Evolutionary conservation across 371 early-diverging fungal genomes (phyloP), one percentile per base, ranked within the genome.

Genomic region (Funneliformis caledonium): DNA sequence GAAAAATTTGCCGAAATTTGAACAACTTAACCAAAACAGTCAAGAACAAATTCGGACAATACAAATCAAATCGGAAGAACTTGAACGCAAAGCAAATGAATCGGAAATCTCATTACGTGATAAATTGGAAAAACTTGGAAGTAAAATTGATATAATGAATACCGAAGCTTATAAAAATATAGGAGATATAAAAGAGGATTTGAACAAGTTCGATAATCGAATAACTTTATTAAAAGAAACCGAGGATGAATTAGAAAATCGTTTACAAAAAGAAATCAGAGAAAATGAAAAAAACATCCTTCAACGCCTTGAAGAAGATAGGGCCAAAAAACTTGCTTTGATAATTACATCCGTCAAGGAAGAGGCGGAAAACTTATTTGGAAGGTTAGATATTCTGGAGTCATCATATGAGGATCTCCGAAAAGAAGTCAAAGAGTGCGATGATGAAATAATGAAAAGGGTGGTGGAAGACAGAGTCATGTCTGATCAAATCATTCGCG

Each of bases 291-390:
- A 70, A 8, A 16, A 9, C 16, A 70, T 43, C 10, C 16, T 45
- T 22, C 43, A n/a, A 9, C 43, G 8, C n/a, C 70, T 70, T n/a
- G 43, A 42, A 70, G 70, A 70, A 47, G 70, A 70, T 22, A 70
- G 70, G 22, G 37, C 19, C 10, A 43, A 37, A 16, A 70, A 70
- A 43, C 10, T 42, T 19, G 43, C 6, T 1, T 43, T 43, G 12
- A 70, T 70, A 19, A 43, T 70, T n/a, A 7, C 42, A 16, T 9
- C 70, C 9, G 70, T 70, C 2, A 14, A 70, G 45, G 70, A 70
- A 12, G 70, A 70, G 11, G 70, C 70, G 0, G 22, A 6, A 70
- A 70, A 70, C 45, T 10, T 70, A 43, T 3, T 42, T 37, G 70
- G 12, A 9, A 37, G 70, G 14, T 22, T 70, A 43, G 70, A 70